Conservation (phyloP, 768 basidiomycete species). For the Naematelia aurantialba region DNA sequence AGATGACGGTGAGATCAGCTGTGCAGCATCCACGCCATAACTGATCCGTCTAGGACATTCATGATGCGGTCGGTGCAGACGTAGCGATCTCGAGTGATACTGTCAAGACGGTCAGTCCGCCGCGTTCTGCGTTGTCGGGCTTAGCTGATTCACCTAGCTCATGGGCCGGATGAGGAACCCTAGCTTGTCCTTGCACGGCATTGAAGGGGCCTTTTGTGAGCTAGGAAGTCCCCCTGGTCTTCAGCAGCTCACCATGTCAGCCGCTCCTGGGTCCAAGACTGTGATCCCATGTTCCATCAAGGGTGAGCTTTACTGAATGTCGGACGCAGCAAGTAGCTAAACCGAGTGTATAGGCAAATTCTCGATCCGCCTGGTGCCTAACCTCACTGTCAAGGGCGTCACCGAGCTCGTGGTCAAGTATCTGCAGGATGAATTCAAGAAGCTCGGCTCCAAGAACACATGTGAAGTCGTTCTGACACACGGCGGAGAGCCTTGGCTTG, state of each 20-base stretch:
- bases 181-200: conserved; percentile 85
- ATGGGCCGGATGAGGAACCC: conserved; percentile 94
- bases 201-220: conserved; percentile 83
- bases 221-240: background rate
- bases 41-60: conserved; percentile 64
- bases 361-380: conserved; percentile 87
- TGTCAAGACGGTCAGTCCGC: conserved; percentile 51
- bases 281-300: conserved; percentile 82
- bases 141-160: conserved; percentile 54
- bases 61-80: conserved; percentile 68
- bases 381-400: conserved; percentile 74
- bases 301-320: conserved; percentile 27
- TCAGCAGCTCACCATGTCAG: conserved; percentile 21
- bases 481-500: conserved; percentile 87
- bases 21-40: conserved; percentile 72
- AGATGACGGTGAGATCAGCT: conserved; percentile 58
- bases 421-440: conserved; percentile 73
- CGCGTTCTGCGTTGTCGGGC: background rate
- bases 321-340: background rate
- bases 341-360: conserved; percentile 68
- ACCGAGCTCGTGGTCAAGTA: conserved; percentile 68
- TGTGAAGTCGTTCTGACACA: conserved; percentile 67
- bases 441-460: conserved; percentile 79
- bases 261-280: conserved; percentile 56
- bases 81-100: conserved; percentile 75